Evolutionary conservation across 2,329 filamentous ascomycete genomes (phyloP), one percentile per base, ranked within the genome.

Genomic region (Neopestalotiopsis clavispora): DNA sequence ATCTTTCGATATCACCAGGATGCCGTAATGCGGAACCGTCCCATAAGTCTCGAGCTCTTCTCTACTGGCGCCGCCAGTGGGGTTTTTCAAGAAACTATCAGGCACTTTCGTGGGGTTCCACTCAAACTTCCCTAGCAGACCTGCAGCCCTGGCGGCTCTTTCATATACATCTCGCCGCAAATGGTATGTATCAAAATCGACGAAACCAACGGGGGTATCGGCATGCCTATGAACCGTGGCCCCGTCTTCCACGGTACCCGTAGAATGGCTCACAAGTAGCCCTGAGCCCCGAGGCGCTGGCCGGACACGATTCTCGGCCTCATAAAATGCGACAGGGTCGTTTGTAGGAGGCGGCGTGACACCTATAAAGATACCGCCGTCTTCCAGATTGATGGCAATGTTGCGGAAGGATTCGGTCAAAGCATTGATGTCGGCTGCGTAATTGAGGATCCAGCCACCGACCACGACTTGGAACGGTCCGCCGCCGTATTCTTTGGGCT

Each of bases 381-480:
- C 74, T 63, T 74, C 76, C n/a, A 82, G 75, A 70, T 80, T 80
- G 23, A 73, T 59, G 7, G 76, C 68, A 30, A 81, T 74, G 45
- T 78, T 82, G 40, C 72, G 68, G 68, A 77, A 82, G 78, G 81
- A 81, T 20, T 66, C 70, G 4, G 77, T 71, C 67, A 82, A 71
- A 13, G 74, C 76, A 28, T 71, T 69, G 7, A 70, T 67, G 63
- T 70, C 74, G 23, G 71, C 34, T 0, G 80, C 78, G 65, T 82
- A 82, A 72, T 82, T 82, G 30, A 82, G 75, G 38, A 82, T 69
- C 78, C 79, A 82, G 7, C 74, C 75, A 4, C 72, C 80, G 20
- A 78, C 74, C 42, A 81, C 79, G 20, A 82, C 30, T 70, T 82
- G 78, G 71, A 81, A 82, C 1, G 72, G 72, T 4, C 71, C 76